A percentile compares a stretch with the other conserved stretches of the same genome.
Conservation (phyloP, 495 filamentous ascomycete genomes). For the Podospora bellae-mahoneyi region DNA sequence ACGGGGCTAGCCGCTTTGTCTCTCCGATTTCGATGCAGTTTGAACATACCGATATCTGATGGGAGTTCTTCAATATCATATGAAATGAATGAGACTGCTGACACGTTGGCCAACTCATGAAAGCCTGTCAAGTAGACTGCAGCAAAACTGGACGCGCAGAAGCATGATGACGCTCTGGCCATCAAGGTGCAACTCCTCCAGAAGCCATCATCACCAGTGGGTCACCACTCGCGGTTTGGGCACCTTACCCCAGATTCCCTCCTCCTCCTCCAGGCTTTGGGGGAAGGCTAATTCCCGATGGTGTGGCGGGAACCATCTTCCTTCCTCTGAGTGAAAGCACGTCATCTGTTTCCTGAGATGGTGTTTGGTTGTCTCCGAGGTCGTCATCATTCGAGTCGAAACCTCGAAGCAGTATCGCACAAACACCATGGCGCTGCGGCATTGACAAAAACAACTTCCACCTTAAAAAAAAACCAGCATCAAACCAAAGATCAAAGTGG, state of each 20-base stretch:
- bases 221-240: background rate
- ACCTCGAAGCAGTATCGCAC: too few species aligned
- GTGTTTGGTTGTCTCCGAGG: too few species aligned
- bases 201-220: background rate
- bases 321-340: too few species aligned
- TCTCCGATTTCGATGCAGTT: background rate
- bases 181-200: slow-evolving; percentile 1
- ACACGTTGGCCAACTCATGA: background rate
- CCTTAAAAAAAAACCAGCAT: background rate
- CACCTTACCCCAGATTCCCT: background rate
- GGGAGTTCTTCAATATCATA: background rate
- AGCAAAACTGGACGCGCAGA: background rate
- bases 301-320: background rate
- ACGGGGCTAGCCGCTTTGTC: background rate
- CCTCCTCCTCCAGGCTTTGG: background rate
- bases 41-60: too few species aligned
- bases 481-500: background rate
- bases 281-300: background rate
- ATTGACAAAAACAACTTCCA: background rate
- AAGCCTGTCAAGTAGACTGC: background rate
- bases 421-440: background rate
- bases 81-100: background rate
- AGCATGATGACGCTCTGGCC: background rate
- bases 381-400: too few species aligned
- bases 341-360: too few species aligned